These are phyloP conservation scores for Striga hermonthica DNA, from an alignment of 305 asterid genomes.

Conservation along the genomic window DNA sequence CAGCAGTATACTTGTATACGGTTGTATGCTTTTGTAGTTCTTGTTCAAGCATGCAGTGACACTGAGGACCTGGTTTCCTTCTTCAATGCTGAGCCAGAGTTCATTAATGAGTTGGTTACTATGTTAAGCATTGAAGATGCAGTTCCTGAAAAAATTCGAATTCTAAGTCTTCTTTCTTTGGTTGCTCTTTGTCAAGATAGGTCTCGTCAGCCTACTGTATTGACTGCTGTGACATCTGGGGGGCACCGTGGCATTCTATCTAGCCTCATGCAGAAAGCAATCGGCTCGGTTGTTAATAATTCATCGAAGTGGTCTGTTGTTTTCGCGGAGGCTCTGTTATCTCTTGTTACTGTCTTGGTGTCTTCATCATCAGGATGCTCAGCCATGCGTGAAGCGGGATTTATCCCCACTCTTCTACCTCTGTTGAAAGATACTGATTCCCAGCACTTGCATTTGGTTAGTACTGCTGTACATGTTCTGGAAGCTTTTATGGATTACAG, in stretches of 20 bases:
- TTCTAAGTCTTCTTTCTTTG: slow-evolving; percentile 84
- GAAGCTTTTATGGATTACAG: slow-evolving; percentile 99
- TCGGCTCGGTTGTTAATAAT: slow-evolving; percentile 77
- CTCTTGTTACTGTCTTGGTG: slow-evolving; percentile 90
- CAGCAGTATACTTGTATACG: slow-evolving; percentile 95
- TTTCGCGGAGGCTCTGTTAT: slow-evolving; percentile 88
- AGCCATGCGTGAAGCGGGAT: slow-evolving; percentile 99
- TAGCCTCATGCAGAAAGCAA: slow-evolving; percentile 97
- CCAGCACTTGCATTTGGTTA: slow-evolving; percentile 95
- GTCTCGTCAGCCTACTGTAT: slow-evolving; percentile 87
- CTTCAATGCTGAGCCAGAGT: slow-evolving; percentile 96
- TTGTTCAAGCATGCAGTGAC: slow-evolving; percentile 91
- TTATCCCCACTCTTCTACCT: slow-evolving; percentile 95
- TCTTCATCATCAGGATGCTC: slow-evolving; percentile 99
- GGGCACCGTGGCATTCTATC: slow-evolving; percentile 99
- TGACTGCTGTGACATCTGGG: slow-evolving; percentile 95
- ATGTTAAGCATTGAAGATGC: slow-evolving; percentile 83
- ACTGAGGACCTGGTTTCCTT: slow-evolving; percentile 83
- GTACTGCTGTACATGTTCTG: slow-evolving; percentile 93
- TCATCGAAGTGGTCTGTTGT: slow-evolving; percentile 87
- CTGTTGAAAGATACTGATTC: slow-evolving; percentile 86
- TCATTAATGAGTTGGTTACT: slow-evolving; percentile 89
- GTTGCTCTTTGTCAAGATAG: slow-evolving; percentile 98
- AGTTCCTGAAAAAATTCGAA: slow-evolving; percentile 86
- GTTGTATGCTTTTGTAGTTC: slow-evolving; percentile 87